Base-by-base conservation (phyloP, 192 early-diverging fungal genomes). In the Backusella liffmaniae region DNA sequence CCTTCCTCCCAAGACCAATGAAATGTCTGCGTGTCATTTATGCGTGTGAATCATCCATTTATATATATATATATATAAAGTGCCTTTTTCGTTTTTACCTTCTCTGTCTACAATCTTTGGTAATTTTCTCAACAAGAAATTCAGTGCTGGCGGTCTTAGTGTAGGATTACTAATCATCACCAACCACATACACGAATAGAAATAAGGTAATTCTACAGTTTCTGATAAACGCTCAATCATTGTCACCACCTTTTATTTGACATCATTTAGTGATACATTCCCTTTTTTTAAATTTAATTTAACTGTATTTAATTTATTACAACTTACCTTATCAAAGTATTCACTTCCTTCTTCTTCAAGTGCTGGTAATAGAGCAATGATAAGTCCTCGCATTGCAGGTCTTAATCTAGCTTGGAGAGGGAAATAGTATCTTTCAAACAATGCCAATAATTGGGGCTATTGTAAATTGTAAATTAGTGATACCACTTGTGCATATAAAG, bases 291-390 rank as follows among this genome's bases (percentile, higher is more conserved):
- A 26, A 73, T 3, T 59, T 35, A 12, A 26, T 26, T 26, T n/a
- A n/a, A n/a, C n/a, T n/a, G n/a, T n/a, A n/a, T n/a, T n/a, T 26
- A 26, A 26, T 26, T 56, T 26, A 32, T 32, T 32, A 32, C 34
- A 39, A 59, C 85, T 78, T 34, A 94, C 94, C 70, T 90, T 87
- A 56, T 92, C 91, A 78, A 93, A 94, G 70, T 88, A 91, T 75
- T 98, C 96, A 77, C 87, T 92, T 29, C 90, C 91, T 76, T 96
- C 96, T 72, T 97, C 97, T 72, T 98, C 97, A 4, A 97, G 80
- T 6, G 89, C 93, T 5, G 95, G 92, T 62, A 97, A 83, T 21
- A 98, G 70, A 0, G 92, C 95, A 23, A 92, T 90, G 26, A 94
- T 86, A 16, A 98, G 84, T 46, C 91, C 91, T 76, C 94, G 93